These are phyloP conservation scores for Talaromyces sp. DNA, from an alignment of 2,329 filamentous ascomycete species.

Conservation along the genomic window DNA sequence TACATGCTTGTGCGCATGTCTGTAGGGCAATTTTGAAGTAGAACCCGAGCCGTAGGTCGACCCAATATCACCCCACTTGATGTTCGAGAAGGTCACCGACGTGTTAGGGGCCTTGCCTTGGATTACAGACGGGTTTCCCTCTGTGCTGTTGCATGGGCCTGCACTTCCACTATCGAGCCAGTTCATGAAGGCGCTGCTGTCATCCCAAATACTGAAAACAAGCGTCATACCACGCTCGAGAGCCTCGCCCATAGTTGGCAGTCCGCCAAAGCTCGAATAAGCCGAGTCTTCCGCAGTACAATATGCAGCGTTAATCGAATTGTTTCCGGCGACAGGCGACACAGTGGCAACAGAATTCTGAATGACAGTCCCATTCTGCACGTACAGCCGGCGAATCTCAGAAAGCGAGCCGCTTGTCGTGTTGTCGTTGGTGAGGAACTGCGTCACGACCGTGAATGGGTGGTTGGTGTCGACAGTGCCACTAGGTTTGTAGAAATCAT, in stretches of 20 bases:
- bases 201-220: constrained; percentile 58
- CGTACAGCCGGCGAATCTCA: constrained; percentile 61
- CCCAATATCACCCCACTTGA: constrained; percentile 53
- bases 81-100: constrained; percentile 55
- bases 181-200: constrained; percentile 64
- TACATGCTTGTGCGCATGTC: not conserved
- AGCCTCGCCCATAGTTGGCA: constrained; percentile 51
- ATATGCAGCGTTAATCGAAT: constrained; percentile 48
- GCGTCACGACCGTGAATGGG: constrained; percentile 62
- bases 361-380: constrained; percentile 57
- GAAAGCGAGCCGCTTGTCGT: constrained; percentile 49
- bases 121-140: constrained; percentile 42
- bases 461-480: constrained; percentile 55
- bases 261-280: constrained; percentile 53
- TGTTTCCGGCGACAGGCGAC: constrained; percentile 47
- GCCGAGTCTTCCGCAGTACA: constrained; percentile 50
- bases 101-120: constrained; percentile 33
- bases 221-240: constrained; percentile 58
- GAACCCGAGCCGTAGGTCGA: constrained; percentile 38
- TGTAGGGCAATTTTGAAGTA: not conserved
- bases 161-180: constrained; percentile 69
- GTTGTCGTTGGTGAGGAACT: constrained; percentile 53
- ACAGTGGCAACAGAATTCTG: constrained; percentile 48
- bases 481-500: constrained; percentile 57
- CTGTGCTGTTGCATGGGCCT: constrained; percentile 49